These are phyloP conservation scores for Aspergillus sp. DNA, from an alignment of 2,329 filamentous ascomycete genomes.

Conservation along the genomic window DNA sequence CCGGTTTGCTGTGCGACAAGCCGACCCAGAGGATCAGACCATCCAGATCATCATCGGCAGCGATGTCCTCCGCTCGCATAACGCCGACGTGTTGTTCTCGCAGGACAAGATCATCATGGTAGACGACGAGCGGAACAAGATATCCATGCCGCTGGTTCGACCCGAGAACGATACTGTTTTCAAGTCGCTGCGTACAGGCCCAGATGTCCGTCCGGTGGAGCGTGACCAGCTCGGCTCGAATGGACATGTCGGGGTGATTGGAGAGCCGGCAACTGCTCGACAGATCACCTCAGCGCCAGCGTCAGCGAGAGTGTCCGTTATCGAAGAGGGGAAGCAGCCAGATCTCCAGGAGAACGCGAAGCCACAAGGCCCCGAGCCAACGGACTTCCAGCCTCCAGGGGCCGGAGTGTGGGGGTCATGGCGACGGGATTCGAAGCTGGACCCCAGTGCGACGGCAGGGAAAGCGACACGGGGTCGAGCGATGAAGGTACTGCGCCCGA, in stretches of 20 bases:
- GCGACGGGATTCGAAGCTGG: conserved; percentile 43
- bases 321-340: conserved; percentile 15
- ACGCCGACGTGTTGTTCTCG: conserved; percentile 83
- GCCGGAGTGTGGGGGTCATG: conserved; percentile 61
- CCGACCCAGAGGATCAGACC: conserved; percentile 41
- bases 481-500: conserved; percentile 85
- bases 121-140: conserved; percentile 74
- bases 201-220: conserved; percentile 12
- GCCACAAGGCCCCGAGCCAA: conserved; percentile 9
- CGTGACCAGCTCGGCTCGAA: conserved; percentile 9
- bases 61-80: conserved; percentile 75
- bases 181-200: conserved; percentile 61
- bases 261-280: conserved; percentile 15
- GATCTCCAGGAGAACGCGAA: conserved; percentile 8
- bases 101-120: conserved; percentile 82
- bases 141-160: conserved; percentile 83
- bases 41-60: conserved; percentile 87
- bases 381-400: conserved; percentile 23
- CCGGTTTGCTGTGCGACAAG: conserved; percentile 62
- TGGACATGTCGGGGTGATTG: conserved; percentile 26
- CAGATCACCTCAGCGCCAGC: conserved; percentile 18
- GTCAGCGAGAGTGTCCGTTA: conserved; percentile 14
- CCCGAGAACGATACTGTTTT: conserved; percentile 79
- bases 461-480: conserved; percentile 53
- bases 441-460: conserved; percentile 40